Conservation (phyloP, 2,329 filamentous ascomycete genomes). For the Aspergillus pseudotamarii region DNA sequence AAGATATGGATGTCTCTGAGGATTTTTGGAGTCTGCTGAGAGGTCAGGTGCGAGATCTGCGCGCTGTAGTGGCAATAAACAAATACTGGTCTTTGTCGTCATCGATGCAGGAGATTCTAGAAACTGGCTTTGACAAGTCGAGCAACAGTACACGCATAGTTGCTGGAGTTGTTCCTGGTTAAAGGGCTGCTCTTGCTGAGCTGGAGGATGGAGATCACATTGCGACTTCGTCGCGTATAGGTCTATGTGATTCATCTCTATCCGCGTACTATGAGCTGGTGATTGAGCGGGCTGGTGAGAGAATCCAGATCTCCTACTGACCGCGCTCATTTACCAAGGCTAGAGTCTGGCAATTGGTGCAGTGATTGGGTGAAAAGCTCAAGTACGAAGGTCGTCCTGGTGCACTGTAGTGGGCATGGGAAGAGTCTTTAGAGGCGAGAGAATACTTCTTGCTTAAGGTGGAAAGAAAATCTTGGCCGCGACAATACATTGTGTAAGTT, state of each 20-base stretch:
- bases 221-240: background rate
- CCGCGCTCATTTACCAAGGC: conserved; percentile 1
- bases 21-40: no score
- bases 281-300: background rate
- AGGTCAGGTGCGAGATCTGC: no score
- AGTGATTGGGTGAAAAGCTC: background rate
- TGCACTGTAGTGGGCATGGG: background rate
- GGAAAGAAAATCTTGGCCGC: background rate
- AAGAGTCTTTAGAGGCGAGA: background rate
- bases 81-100: no score
- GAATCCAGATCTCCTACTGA: background rate
- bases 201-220: background rate
- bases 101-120: no score
- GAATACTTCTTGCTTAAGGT: background rate
- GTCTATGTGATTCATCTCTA: background rate
- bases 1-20: no score
- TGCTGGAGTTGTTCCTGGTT: no score
- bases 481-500: background rate
- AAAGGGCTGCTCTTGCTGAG: no score
- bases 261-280: background rate
- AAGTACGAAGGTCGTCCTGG: background rate
- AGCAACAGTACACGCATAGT: no score
- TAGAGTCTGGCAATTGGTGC: conserved; percentile 1
- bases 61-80: no score
- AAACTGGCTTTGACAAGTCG: no score